Conservation (phyloP, 179 eudicot genomes). For the Amaranthus tricolor region DNA sequence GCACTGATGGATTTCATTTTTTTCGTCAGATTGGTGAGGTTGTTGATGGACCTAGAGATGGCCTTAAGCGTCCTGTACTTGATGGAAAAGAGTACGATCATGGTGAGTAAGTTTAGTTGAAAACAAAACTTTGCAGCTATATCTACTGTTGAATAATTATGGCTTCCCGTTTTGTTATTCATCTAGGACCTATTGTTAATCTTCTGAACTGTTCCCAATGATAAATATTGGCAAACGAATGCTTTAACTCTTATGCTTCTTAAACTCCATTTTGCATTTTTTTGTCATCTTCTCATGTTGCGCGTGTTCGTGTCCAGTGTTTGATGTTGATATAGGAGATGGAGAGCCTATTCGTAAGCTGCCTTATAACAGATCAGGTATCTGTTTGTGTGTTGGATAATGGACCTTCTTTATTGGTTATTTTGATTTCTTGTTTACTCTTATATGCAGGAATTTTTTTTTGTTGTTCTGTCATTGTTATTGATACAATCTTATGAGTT, state of each 20-base stretch:
- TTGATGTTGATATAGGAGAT: slow-evolving; percentile 97
- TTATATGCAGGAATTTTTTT: neutral
- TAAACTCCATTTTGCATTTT: slow-evolving; percentile 6
- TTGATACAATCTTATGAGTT: neutral
- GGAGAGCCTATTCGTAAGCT: slow-evolving; percentile 88
- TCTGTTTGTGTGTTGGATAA: slow-evolving; percentile 7
- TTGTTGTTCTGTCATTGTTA: neutral
- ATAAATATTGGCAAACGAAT: neutral
- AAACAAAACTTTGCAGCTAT: neutral
- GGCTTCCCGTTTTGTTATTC: neutral
- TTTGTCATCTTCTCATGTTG: slow-evolving; percentile 18
- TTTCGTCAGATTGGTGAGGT: slow-evolving; percentile 82
- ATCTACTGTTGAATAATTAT: neutral
- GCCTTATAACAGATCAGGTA: slow-evolving; percentile 90
- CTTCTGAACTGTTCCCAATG: neutral
- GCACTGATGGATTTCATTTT: neutral
- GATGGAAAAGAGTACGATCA: slow-evolving; percentile 81
- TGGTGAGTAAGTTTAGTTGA: slow-evolving; percentile 46
- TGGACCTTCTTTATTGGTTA: slow-evolving; percentile 2
- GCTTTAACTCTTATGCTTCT: slow-evolving; percentile 4
- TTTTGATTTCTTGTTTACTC: neutral
- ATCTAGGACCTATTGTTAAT: neutral
- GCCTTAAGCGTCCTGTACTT: slow-evolving; percentile 56
- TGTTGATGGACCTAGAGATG: slow-evolving; percentile 91
- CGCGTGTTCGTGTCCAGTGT: slow-evolving; percentile 46